Base-by-base conservation (phyloP, 1,284 basidiomycete genomes). In the Ustilago vetiveriae region DNA sequence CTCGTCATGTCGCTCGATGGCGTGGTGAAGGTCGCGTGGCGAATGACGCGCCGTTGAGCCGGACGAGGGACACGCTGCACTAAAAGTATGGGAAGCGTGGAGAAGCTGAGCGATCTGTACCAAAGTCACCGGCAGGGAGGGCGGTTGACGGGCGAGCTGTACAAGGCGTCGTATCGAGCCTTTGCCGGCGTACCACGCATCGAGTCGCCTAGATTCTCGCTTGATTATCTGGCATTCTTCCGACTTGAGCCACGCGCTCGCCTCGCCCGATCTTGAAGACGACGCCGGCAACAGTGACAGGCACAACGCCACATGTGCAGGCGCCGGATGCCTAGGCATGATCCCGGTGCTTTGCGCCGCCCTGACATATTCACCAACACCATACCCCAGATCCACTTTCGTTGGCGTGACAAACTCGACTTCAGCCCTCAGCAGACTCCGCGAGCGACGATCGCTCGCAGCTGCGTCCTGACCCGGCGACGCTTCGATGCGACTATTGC, bases 341-440 rank as follows among this genome's bases (percentile, higher is more conserved):
- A 35, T 36, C 2, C 47, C 60, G 5, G 40, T 52, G 40, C 19
- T 62, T 23, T 56, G 56, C 16, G 48, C 51, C 22, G 55, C 45
- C 22, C 43, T 44, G 9, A 55, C 53, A 26, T 62, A 58, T 6
- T 67, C 57, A 7, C 50, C 63, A 6, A 60, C 60, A 4, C 55
- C 58, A 9, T 50, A 49, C 6, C 63, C 58, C 1, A 56, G 16
- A 11, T 64, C 63, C 2, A 60, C 53, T 24, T 58, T 17, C 6
- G 58, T 56, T 11, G 74, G 74, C 23, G 75, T 76, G 16, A 76
- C 71, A 37, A 76, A 73, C 38, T 76, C 75, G 6, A 76, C 52
- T 37, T 76, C 73, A 17, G 58, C 63, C 7, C 47, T 59, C 43
- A 72, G 24, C 4, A 54, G 13, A 33, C 57, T 57, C 9, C 39